These are phyloP conservation scores for Aureobasidium sp. DNA, from an alignment of 2,329 filamentous ascomycete genomes.

Conservation along the genomic window DNA sequence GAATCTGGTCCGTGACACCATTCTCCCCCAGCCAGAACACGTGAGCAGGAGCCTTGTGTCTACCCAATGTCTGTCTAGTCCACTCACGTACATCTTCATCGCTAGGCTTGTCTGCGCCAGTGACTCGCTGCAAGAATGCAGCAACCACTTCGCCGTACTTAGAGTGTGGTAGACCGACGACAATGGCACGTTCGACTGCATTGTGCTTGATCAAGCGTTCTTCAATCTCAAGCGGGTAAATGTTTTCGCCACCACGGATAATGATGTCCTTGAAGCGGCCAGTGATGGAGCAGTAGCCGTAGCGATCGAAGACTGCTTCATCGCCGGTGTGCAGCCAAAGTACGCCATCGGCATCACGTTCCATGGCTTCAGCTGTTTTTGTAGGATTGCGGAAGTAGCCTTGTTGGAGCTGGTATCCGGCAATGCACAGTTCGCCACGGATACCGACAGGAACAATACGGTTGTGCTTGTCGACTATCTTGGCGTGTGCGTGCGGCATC, in stretches of 20 bases:
- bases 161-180: constrained; percentile 26
- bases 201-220: constrained; percentile 24
- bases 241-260: constrained; percentile 58
- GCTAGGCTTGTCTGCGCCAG: constrained; percentile 22
- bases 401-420: constrained; percentile 66
- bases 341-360: constrained; percentile 55
- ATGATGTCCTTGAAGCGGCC: constrained; percentile 28
- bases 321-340: constrained; percentile 60
- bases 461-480: constrained; percentile 65
- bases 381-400: constrained; percentile 60
- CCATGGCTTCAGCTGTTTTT: constrained; percentile 66
- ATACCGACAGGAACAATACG: constrained; percentile 59
- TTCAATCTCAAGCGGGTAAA: constrained; percentile 36
- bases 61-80: constrained; percentile 32
- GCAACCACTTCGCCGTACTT: constrained; percentile 27
- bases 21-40: constrained; percentile 66
- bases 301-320: constrained; percentile 43
- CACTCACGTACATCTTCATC: constrained; percentile 32
- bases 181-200: constrained; percentile 24
- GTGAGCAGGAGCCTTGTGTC: constrained; percentile 54
- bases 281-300: constrained; percentile 34
- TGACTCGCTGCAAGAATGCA: constrained; percentile 29
- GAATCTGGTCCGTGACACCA: constrained; percentile 29
- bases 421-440: constrained; percentile 68
- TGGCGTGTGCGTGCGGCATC: constrained; percentile 66